phyloP scores from a whole-genome alignment of 2,329 filamentous ascomycete genomes.

The Penicillium hordei region DNA sequence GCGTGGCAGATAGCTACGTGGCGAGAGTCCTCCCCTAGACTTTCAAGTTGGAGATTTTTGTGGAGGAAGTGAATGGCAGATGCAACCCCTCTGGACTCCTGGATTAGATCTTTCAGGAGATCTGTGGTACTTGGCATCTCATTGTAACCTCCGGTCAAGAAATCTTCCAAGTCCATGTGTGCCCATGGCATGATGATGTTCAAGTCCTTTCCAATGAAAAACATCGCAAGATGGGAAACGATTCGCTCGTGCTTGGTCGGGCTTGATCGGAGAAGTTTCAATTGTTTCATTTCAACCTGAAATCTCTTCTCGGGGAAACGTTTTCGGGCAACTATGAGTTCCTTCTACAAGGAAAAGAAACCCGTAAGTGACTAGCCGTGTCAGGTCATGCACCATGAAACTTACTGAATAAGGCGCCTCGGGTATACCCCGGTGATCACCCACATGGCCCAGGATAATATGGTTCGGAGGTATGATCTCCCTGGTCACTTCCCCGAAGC shows the following conservation, averaged over 20 bases:
- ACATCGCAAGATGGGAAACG: constrained; percentile 7
- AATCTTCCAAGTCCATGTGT: constrained; percentile 18
- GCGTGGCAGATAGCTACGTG: background rate
- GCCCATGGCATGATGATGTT: constrained; percentile 21
- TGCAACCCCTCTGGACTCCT: constrained; percentile 13
- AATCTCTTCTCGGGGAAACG: background rate
- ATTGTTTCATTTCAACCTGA: background rate
- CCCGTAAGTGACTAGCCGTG: background rate
- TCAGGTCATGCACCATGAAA: background rate
- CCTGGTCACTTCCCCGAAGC: background rate
- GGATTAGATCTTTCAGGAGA: constrained; percentile 10
- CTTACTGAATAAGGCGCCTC: background rate
- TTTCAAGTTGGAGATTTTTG: background rate
- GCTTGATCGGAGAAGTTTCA: background rate
- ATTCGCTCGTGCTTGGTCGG: constrained; percentile 9
- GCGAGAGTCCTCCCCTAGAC: background rate
- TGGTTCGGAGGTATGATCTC: background rate
- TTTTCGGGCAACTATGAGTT: constrained; percentile 1
- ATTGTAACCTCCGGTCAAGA: constrained; percentile 5
- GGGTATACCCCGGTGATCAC: background rate
- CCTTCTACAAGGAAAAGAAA: background rate
- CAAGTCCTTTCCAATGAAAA: constrained; percentile 12
- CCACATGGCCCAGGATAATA: background rate
- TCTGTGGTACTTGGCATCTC: background rate
- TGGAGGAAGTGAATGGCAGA: constrained; percentile 19